Base-by-base conservation (phyloP, 2,329 filamentous ascomycete species). In the Fusarium azukiicola region DNA sequence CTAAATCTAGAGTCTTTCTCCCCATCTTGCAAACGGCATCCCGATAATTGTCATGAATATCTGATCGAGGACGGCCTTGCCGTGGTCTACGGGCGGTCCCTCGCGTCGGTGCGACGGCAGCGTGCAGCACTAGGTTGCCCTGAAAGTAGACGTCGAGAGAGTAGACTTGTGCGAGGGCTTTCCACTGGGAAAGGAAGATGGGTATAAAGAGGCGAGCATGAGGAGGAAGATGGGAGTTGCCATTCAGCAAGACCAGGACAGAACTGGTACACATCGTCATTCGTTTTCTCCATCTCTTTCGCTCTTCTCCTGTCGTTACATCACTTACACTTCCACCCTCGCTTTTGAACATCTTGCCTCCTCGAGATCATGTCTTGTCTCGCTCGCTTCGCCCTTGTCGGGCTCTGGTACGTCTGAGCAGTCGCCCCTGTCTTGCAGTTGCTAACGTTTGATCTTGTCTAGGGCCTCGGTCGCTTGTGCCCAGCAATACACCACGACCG, bases 401-500 rank as follows among this genome's bases (percentile, higher is more conserved):
- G 84, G 67, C 73, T 85, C 66, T 81, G 82, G 85, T 86, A 79
- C 38, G 79, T 73, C 4, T 46, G 23, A 2, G 17, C 7, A 47
- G 42, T 8, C 4, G 11, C 63, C 67, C 10, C 54, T 52, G 27
- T 13, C 21, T 47, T 17, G 56, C 40, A 19, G 13, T 44, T 68
- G 61, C 72, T 81, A 38, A 81, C 74, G 56, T 77, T 27, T 69
- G 36, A 32, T 46, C 27, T 47, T 47, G 19, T 52, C 66, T 50
- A 87, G 85, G 67, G 80, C 80, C 6, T 73, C 77, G 46, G 44
- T 82, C 23, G 84, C 77, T 23, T 70, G 32, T 27, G 84, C 85
- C 9, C 77, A 80, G 42, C 78, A 80, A 3, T 74, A 81, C 7
- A 85, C 85, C 5, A 74, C 85, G 11, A 87, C 86, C 13, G 82